These are phyloP conservation scores for Leccinum longicurvipes DNA, from an alignment of 768 basidiomycete species.

Conservation along the genomic window DNA sequence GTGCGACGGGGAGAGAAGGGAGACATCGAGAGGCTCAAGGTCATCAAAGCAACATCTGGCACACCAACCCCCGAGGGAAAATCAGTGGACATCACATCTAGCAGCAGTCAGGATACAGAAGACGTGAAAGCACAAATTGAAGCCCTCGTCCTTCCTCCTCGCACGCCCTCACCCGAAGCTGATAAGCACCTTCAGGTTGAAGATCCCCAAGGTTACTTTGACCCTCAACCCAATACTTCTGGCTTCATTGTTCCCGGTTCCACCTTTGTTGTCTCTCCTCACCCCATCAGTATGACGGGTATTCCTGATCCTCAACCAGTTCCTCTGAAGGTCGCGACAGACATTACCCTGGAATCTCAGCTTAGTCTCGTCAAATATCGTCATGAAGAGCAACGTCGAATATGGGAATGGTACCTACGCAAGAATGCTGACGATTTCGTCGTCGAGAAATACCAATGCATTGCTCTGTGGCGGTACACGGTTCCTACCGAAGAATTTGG, in stretches of 20 bases:
- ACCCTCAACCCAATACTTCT: slow-evolving; percentile 31
- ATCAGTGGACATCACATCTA: slow-evolving; percentile 1
- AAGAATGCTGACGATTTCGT: slow-evolving; percentile 85
- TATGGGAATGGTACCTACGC: slow-evolving; percentile 95
- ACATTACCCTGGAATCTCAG: slow-evolving; percentile 73
- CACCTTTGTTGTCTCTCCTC: slow-evolving; percentile 32
- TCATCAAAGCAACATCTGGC: slow-evolving; percentile 17
- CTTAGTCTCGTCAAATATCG: slow-evolving; percentile 70
- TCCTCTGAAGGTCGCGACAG: slow-evolving; percentile 55
- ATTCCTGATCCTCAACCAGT: slow-evolving; percentile 38
- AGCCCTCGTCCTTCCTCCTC: slow-evolving; percentile 38
- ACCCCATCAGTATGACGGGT: slow-evolving; percentile 24
- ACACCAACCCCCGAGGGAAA: slow-evolving; percentile 32
- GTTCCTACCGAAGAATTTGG: slow-evolving; percentile 72
- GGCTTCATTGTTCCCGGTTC: slow-evolving; percentile 30
- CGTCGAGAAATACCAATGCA: slow-evolving; percentile 90
- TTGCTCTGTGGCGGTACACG: slow-evolving; percentile 75
- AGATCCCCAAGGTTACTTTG: slow-evolving; percentile 43
- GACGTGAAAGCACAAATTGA: slow-evolving; percentile 72
- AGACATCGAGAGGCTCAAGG: slow-evolving; percentile 16
- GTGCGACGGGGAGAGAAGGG: slow-evolving; percentile 69
- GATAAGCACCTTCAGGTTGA: slow-evolving; percentile 26
- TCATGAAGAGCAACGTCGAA: slow-evolving; percentile 81
- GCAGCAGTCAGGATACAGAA: slow-evolving; percentile 32
- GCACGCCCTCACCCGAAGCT: slow-evolving; percentile 38